These are phyloP conservation scores for Aspergillus brasiliensis DNA, from an alignment of 2,329 filamentous ascomycete genomes.

Conservation along the genomic window DNA sequence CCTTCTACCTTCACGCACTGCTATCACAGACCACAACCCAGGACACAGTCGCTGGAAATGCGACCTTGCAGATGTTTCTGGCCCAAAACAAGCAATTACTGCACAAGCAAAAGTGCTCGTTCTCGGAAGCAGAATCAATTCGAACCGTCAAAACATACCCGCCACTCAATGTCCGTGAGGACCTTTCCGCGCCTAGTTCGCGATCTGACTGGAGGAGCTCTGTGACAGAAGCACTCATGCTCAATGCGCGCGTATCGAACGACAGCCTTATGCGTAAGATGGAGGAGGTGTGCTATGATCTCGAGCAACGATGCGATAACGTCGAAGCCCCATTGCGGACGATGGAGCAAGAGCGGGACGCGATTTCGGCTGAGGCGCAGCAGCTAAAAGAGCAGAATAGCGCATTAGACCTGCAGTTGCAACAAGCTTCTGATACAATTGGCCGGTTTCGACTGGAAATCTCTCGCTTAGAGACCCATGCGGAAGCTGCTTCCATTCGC, in stretches of 20 bases:
- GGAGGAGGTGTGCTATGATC: slow-evolving; percentile 56
- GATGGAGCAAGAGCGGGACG: slow-evolving; percentile 37
- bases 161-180: slow-evolving; percentile 15
- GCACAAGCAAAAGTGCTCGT: slow-evolving; percentile 16
- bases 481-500: slow-evolving; percentile 42
- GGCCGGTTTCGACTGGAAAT: slow-evolving; percentile 46
- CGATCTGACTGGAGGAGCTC: slow-evolving; percentile 53
- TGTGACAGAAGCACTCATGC: slow-evolving; percentile 48
- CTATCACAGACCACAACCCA: slow-evolving; percentile 13
- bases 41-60: slow-evolving; percentile 7
- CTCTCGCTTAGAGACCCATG: slow-evolving; percentile 37
- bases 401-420: slow-evolving; percentile 40
- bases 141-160: slow-evolving; percentile 15
- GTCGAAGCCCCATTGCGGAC: slow-evolving; percentile 57
- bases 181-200: slow-evolving; percentile 19
- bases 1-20: slow-evolving; percentile 26
- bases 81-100: slow-evolving; percentile 3
- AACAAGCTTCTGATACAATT: slow-evolving; percentile 39
- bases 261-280: slow-evolving; percentile 53
- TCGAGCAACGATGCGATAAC: slow-evolving; percentile 58
- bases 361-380: slow-evolving; percentile 39
- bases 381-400: slow-evolving; percentile 37
- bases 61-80: slow-evolving; percentile 26
- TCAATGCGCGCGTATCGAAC: slow-evolving; percentile 47
- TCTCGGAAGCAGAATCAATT: slow-evolving; percentile 15